Base-by-base conservation (phyloP, 78 protist species). In the Dictyostelium firmibasis region DNA sequence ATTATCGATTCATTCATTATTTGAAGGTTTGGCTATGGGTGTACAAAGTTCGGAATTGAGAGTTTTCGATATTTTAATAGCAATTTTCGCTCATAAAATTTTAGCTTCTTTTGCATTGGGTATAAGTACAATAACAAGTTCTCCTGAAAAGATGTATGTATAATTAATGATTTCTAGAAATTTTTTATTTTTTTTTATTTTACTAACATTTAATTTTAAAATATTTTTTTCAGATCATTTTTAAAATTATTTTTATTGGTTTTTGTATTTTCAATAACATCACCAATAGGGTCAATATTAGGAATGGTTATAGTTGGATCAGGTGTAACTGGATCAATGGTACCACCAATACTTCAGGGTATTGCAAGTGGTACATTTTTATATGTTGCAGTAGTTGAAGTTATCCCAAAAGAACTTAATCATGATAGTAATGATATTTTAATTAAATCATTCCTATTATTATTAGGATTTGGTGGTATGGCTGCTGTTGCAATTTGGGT, bases 11-110 rank as follows among this genome's bases (percentile, higher is more conserved):
- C 94, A 89, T 81, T 89, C 94, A 10, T 13, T 89, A 33, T 89
- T 89, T 25, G 94, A 89, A 89, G 94, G 94, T 20, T 35, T 89
- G 16, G 94, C 94, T 81, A 27, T 89, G 44, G 94, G 94, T 31
- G 27, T 89, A 41, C 94, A 89, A 89, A 35, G 31, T 8, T 60
- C 94, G 0, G 75, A 81, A 70, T 3, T 44, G 13, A 10, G 35
- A 29, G 79, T 89, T 5, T 9, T 89, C 16, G 94, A 89, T 89
- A 69, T 89, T 13, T 41, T 89, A 31, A 35, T 81, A 16, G 94
- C 94, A 4, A 81, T 89, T 14, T 89, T 89, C 36, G 81, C 88
- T n/a, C 94, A 89, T n/a, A 89, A 89, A 70, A 18, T 89, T 5
- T 67, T 89, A 2, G 94, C 94, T 14, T 36, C 94, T 8, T 89